Conservation (phyloP, 2,329 filamentous ascomycete species). For the Aspergillus quadricinctus region DNA sequence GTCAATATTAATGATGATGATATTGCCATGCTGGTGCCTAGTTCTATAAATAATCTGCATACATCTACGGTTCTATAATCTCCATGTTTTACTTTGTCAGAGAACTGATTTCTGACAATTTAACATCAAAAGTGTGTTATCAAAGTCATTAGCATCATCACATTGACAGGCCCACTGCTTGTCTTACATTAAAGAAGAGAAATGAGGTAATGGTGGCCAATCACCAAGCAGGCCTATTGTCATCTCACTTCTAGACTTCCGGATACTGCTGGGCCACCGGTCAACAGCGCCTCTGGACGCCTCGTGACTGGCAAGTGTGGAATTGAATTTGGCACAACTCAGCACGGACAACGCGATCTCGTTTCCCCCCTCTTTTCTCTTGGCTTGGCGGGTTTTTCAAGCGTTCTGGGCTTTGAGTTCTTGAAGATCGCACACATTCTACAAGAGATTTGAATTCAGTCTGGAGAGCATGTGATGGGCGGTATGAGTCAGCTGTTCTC, state of each 20-base stretch:
- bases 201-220: neutral
- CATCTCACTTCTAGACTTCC: neutral
- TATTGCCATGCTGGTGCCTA: neutral
- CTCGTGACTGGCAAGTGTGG: slow-evolving; percentile 8
- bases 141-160: neutral
- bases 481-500: slow-evolving; percentile 10
- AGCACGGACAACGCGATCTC: slow-evolving; percentile 14
- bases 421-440: slow-evolving; percentile 1
- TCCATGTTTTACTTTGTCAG: neutral
- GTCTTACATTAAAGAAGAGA: neutral
- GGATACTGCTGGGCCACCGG: neutral
- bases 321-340: slow-evolving; percentile 11
- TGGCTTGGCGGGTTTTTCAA: slow-evolving; percentile 10
- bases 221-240: neutral
- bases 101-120: neutral
- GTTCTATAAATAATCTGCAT: neutral
- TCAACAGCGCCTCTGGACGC: neutral
- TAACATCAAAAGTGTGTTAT: neutral
- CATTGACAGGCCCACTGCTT: neutral
- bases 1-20: neutral
- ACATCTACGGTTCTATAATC: neutral
- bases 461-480: slow-evolving; percentile 4
- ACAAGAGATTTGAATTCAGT: slow-evolving; percentile 11
- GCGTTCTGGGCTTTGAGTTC: slow-evolving; percentile 9
- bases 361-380: slow-evolving; percentile 9